A percentile compares a stretch with the other conserved stretches of the same genome.
Evolutionary conservation across 1,139 yeast genomes (phyloP).

Genomic region (Candida albicans): DNA sequence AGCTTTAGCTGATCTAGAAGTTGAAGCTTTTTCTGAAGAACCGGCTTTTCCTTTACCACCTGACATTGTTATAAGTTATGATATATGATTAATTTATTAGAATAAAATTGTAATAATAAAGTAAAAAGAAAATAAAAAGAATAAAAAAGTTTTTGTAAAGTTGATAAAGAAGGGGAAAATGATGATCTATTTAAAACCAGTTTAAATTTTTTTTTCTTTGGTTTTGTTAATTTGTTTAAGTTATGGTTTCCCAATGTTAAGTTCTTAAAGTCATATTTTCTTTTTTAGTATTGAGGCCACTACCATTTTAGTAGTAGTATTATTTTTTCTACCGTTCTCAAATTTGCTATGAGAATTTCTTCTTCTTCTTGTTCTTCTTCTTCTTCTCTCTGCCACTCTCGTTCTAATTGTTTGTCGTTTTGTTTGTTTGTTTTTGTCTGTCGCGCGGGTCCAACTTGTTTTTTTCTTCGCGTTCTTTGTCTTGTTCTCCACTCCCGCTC

Average conservation of each 20-base stretch:
- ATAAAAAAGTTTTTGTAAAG: not conserved
- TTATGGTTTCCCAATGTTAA: constrained; percentile 1
- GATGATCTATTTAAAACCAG: constrained; percentile 2
- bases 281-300: not conserved
- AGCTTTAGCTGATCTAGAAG: constrained; percentile 55
- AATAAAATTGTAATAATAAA: constrained; percentile 3
- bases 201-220: too few species aligned
- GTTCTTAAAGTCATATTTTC: too few species aligned
- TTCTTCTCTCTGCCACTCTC: constrained; percentile 2
- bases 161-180: constrained; percentile 3
- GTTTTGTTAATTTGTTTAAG: too few species aligned
- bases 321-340: constrained; percentile 1
- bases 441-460: too few species aligned
- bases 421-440: too few species aligned
- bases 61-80: constrained; percentile 35
- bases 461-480: constrained; percentile 4
- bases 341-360: constrained; percentile 1
- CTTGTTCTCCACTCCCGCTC: constrained; percentile 2
- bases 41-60: constrained; percentile 59
- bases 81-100: constrained; percentile 5
- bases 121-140: constrained; percentile 10
- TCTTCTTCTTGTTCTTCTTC: constrained; percentile 4
- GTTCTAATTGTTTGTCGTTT: too few species aligned
- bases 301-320: too few species aligned
- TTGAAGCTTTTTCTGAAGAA: constrained; percentile 52